Evolutionary conservation across 164 flowering plant species (phyloP).

Genomic region (Euptelea pleiosperma): DNA sequence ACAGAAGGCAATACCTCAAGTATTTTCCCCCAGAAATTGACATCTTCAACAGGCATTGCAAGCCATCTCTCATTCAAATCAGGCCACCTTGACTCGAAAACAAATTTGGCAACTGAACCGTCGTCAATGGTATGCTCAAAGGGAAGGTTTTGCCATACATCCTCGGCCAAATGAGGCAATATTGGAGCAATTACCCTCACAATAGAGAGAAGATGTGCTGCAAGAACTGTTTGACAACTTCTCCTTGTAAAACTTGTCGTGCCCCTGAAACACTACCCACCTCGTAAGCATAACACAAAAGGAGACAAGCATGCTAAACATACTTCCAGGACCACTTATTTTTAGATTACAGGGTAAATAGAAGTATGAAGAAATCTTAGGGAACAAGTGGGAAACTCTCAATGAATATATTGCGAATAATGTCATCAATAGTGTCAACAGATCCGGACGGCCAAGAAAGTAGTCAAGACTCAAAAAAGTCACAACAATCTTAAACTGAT

Average conservation of each 20-base stretch:
- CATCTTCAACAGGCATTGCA: slow-evolving; percentile 56
- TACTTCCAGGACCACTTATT: too few species aligned
- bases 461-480: too few species aligned
- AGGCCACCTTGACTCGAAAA: slow-evolving; percentile 93
- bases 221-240: slow-evolving; percentile 95
- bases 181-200: slow-evolving; percentile 80
- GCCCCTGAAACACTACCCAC: slow-evolving; percentile 50
- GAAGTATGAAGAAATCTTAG: too few species aligned
- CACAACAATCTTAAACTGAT: too few species aligned
- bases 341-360: too few species aligned
- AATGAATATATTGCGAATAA: too few species aligned
- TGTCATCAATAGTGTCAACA: too few species aligned
- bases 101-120: slow-evolving; percentile 66
- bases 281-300: slow-evolving; percentile 5
- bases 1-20: slow-evolving; percentile 71
- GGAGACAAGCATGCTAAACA: too few species aligned
- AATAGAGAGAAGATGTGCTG: slow-evolving; percentile 79
- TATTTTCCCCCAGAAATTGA: slow-evolving; percentile 64
- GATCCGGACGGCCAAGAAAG: too few species aligned
- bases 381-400: too few species aligned
- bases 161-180: slow-evolving; percentile 94
- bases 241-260: slow-evolving; percentile 70
- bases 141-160: slow-evolving; percentile 93
- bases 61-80: slow-evolving; percentile 55
- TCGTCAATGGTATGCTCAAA: slow-evolving; percentile 53